Evolutionary conservation across 2,329 filamentous ascomycete species (phyloP).

Genomic region (Sporothrix humicola): DNA sequence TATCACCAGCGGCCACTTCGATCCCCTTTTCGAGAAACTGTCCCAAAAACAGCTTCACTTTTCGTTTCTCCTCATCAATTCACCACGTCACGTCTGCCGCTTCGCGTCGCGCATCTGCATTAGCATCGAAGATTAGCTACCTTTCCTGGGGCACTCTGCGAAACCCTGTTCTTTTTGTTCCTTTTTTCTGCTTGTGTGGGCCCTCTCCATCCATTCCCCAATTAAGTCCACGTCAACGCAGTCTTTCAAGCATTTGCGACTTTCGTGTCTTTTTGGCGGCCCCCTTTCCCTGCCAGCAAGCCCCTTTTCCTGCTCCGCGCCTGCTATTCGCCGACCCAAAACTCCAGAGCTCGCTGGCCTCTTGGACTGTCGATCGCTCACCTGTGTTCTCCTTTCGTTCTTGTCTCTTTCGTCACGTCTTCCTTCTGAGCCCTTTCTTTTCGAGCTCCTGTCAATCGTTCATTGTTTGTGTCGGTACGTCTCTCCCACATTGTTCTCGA

Average conservation of each 20-base stretch:
- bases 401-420: slow-evolving; percentile 4
- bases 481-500: not conserved
- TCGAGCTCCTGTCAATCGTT: not conserved
- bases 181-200: slow-evolving; percentile 30
- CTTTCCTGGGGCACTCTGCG: not conserved
- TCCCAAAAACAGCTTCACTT: slow-evolving; percentile 12
- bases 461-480: slow-evolving; percentile 14
- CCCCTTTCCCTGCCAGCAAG: slow-evolving; percentile 26
- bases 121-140: slow-evolving; percentile 12
- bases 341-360: slow-evolving; percentile 22
- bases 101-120: slow-evolving; percentile 26
- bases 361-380: slow-evolving; percentile 23
- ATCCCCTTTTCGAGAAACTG: not conserved
- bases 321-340: slow-evolving; percentile 9
- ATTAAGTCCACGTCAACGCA: slow-evolving; percentile 34
- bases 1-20: not conserved
- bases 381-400: slow-evolving; percentile 6
- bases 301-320: slow-evolving; percentile 31
- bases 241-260: not conserved
- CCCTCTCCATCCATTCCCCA: slow-evolving; percentile 21
- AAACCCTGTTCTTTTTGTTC: slow-evolving; percentile 23
- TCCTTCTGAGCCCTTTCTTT: not conserved
- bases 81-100: slow-evolving; percentile 16
- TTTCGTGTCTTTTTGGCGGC: slow-evolving; percentile 11
- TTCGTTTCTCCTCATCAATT: not conserved